Percentiles rank a stretch among this genome's conserved stretches.
Conservation (phyloP, 345 rosid species). For the Lumnitzera littorea region DNA sequence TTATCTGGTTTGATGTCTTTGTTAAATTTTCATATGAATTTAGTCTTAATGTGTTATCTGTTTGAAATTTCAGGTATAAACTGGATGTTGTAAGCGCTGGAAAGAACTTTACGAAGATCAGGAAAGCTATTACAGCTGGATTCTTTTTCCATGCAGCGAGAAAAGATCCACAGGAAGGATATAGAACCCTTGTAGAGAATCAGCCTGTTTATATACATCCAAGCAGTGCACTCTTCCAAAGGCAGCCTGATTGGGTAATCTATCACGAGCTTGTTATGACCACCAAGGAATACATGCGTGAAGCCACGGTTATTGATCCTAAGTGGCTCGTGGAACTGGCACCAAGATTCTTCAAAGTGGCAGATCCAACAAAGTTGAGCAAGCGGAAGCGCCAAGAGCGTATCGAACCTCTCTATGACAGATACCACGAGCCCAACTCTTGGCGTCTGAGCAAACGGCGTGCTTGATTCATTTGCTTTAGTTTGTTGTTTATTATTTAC, state of each 20-base stretch:
- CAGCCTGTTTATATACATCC: constrained; percentile 88
- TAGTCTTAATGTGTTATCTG: background rate
- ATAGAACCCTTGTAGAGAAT: constrained; percentile 75
- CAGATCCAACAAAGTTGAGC: constrained; percentile 85
- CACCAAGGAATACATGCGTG: constrained; percentile 86
- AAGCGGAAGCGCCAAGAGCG: constrained; percentile 89
- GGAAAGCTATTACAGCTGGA: constrained; percentile 87
- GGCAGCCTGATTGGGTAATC: constrained; percentile 96
- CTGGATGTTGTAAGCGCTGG: constrained; percentile 78
- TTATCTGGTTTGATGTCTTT: too few species aligned
- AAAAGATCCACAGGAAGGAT: constrained; percentile 87
- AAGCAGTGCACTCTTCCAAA: constrained; percentile 83
- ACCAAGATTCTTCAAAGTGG: constrained; percentile 78
- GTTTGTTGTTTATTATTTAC: background rate
- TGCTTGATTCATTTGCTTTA: constrained; percentile 31
- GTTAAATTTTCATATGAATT: too few species aligned
- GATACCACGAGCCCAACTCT: constrained; percentile 87
- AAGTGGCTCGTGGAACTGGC: constrained; percentile 91
- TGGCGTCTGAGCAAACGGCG: constrained; percentile 85
- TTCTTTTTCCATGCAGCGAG: constrained; percentile 82
- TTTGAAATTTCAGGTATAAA: constrained; percentile 48
- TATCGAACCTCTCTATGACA: constrained; percentile 75
- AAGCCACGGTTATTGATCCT: constrained; percentile 81
- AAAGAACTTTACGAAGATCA: constrained; percentile 60
- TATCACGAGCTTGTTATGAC: constrained; percentile 95